Base-by-base conservation (phyloP, 495 filamentous ascomycete genomes). In the Xylaria sp. region DNA sequence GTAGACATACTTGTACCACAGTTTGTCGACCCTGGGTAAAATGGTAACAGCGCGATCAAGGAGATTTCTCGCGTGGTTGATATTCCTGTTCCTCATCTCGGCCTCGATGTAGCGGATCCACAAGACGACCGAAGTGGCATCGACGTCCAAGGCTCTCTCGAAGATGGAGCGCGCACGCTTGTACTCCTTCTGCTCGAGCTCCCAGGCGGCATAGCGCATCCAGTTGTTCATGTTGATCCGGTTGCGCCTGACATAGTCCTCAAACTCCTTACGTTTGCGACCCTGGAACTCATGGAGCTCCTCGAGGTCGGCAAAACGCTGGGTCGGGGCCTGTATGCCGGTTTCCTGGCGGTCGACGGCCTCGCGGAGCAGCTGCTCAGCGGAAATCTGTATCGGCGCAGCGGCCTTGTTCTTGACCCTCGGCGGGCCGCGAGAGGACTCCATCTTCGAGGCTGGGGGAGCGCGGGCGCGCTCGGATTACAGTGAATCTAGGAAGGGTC, bases 1-100 rank as follows among this genome's bases (percentile, higher is more conserved):
- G 77, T 97, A 97, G 37, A 97, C 93, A 86, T 97, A 98, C 79
- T 98, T 97, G 82, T 95, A 98, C 96, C 96, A 99, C 63, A 99
- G 84, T 83, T 98, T 98, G 79, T 97, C 92, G 35, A 98, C 87
- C 44, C 96, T 85, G 41, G 96, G 96, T 41, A 98, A 84, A 67
- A 96, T 93, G 1, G 95, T 96, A 61, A 99, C 93, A 44, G 97
- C 97, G 61, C 96, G 93, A 78, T 99, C 96, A 40, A 98, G 87
- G 50, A 99, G 81, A 77, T 99, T 99, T 68, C 96, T 86, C 41
- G 96, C 94, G 88, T 98, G 96, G 78, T 97, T 98, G 84, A 99
- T 98, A 79, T 98, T 98, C 65, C 94, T 85, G 58, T 88, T 93
- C 80, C 95, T 97, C 92, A 99, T 97, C 87, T 99, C 96, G 58